Conservation (phyloP, 345 rosid genomes). For the Mangifera indica region DNA sequence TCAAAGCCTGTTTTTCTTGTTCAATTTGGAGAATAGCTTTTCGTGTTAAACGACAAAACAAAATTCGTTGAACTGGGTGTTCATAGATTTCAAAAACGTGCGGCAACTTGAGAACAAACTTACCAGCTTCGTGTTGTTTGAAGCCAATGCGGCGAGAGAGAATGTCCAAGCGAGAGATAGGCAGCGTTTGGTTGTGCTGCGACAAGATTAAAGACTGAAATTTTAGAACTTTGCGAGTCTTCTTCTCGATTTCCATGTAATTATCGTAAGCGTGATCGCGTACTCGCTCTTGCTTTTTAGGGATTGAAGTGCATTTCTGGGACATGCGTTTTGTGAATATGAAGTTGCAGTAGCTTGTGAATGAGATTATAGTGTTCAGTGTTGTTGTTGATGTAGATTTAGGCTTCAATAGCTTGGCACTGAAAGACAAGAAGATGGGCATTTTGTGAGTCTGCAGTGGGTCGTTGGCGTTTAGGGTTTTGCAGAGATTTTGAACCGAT, state of each 20-base stretch:
- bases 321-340: conserved; percentile 41
- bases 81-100: conserved; percentile 81
- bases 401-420: conserved; percentile 20
- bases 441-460: conserved; percentile 17
- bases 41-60: conserved; percentile 70
- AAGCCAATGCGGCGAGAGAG: conserved; percentile 76
- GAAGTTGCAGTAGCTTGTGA: conserved; percentile 13
- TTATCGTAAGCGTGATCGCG: conserved; percentile 94
- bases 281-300: conserved; percentile 66
- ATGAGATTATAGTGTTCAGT: not conserved
- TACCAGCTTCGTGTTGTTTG: conserved; percentile 72
- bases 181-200: conserved; percentile 59
- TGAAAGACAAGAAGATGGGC: conserved; percentile 21
- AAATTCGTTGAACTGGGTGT: conserved; percentile 85
- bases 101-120: conserved; percentile 80
- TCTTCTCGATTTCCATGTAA: conserved; percentile 95
- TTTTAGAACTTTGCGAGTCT: conserved; percentile 72
- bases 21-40: conserved; percentile 68
- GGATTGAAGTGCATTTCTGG: conserved; percentile 71
- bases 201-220: conserved; percentile 71
- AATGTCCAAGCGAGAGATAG: conserved; percentile 62
- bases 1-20: conserved; percentile 56
- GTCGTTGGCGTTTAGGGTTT: conserved; percentile 24
- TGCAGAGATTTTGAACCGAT: conserved; percentile 11
- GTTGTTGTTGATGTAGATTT: not conserved